Base-by-base conservation (phyloP, 2,329 filamentous ascomycete genomes). In the Ophiocordyceps unilateralis region DNA sequence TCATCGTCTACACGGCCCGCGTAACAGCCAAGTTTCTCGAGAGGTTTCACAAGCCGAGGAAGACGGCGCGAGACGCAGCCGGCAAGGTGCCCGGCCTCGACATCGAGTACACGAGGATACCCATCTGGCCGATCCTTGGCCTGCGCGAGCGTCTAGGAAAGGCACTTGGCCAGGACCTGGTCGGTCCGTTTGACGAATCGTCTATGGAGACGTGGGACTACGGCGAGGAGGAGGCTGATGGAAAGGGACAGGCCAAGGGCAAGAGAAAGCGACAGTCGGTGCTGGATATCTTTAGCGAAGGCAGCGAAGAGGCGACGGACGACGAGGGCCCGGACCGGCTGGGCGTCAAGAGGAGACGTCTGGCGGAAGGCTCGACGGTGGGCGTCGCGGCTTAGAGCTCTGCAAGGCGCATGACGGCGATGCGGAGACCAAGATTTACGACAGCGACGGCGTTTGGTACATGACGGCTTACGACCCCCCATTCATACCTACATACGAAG, bases 41-140 rank as follows among this genome's bases (percentile, higher is more conserved):
- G 39, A 65, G 68, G 47, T 74, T 76, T 43, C 61, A 72, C 44
- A 50, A 65, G 14, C 72, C 72, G 0, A 56, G 59, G 42, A 65
- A 60, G 43, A 59, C 60, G 2, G 63, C 64, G 1, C 22, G 42
- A 12, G 48, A 52, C 3, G 50, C 57, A 2, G 44, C 21, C 3
- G 50, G 48, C 2, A 50, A 53, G 14, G 40, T 57, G 3, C 45
- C 53, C 12, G 62, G 63, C 2, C 55, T 76, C 46, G 57, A 57
- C 30, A 67, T 76, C 19, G 59, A 66, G 28, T 67, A 69, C 51
- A 59, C 60, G 2, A 62, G 62, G 8, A 68, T 76, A 2, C 66
- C 68, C 0, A 61, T 70, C 22, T 76, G 70, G 69, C 73, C 73
- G 0, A 61, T 74, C 6, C 51, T 72, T 0, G 72, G 72, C 4